Percentiles rank a stretch among this genome's conserved stretches.
Evolutionary conservation across 148 eudicot species (phyloP).

Genomic region (Beta vulgaris): DNA sequence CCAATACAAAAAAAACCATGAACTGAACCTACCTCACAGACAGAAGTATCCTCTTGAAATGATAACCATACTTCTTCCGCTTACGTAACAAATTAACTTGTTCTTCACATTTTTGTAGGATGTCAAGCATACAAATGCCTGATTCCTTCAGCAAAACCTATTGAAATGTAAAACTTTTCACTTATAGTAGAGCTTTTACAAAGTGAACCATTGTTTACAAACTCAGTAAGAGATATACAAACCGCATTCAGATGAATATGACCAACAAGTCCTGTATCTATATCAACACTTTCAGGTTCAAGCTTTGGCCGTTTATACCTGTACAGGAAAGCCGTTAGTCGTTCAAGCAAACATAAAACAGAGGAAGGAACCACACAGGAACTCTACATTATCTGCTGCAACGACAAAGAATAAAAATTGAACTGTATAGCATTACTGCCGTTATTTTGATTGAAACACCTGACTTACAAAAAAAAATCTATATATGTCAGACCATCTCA

Average conservation of each 20-base stretch:
- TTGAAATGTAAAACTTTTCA: slow-evolving; percentile 18
- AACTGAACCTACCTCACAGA: slow-evolving; percentile 50
- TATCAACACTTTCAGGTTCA: slow-evolving; percentile 45
- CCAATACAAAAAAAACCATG: background rate
- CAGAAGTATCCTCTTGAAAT: slow-evolving; percentile 60
- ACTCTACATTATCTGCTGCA: background rate
- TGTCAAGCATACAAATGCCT: slow-evolving; percentile 47
- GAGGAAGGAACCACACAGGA: background rate
- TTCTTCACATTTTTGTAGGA: slow-evolving; percentile 68
- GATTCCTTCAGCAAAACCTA: slow-evolving; percentile 55
- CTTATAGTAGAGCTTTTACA: background rate
- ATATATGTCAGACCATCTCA: background rate
- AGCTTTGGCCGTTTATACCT: slow-evolving; percentile 61
- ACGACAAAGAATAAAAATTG: background rate
- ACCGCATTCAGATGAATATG: slow-evolving; percentile 94
- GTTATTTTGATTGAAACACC: background rate
- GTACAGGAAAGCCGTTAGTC: slow-evolving; percentile 25
- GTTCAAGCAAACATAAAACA: slow-evolving; percentile 8
- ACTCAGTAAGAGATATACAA: slow-evolving; percentile 4
- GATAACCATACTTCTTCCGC: slow-evolving; percentile 64
- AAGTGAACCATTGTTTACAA: background rate
- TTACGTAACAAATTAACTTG: slow-evolving; percentile 45
- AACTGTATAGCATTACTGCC: background rate
- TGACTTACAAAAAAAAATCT: background rate
- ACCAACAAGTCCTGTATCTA: slow-evolving; percentile 72